These are phyloP conservation scores for Macrophomina pseudophaseolina DNA, from an alignment of 2,329 filamentous ascomycete genomes.

Conservation along the genomic window DNA sequence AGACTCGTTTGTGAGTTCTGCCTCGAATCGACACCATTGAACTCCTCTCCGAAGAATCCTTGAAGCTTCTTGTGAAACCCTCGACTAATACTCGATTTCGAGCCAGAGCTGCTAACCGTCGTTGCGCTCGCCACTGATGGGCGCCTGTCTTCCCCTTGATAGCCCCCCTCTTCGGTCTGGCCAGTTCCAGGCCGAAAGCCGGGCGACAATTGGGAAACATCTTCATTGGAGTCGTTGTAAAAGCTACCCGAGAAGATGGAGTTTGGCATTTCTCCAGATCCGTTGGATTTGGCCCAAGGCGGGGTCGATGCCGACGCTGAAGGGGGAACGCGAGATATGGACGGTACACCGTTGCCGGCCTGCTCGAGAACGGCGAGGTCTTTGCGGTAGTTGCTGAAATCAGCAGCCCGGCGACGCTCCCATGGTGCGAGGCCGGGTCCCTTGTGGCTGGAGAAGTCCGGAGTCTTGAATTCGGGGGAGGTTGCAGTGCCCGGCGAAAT, in stretches of 20 bases:
- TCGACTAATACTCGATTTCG: slow-evolving; percentile 72
- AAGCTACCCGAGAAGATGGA: slow-evolving; percentile 60
- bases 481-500: slow-evolving; percentile 45
- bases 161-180: slow-evolving; percentile 53
- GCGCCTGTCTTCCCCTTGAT: slow-evolving; percentile 70
- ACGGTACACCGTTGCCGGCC: slow-evolving; percentile 61
- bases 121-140: slow-evolving; percentile 89
- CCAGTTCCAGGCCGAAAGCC: slow-evolving; percentile 66
- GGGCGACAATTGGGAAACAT: slow-evolving; percentile 71
- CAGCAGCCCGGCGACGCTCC: slow-evolving; percentile 61
- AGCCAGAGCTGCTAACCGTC: slow-evolving; percentile 84
- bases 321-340: slow-evolving; percentile 63
- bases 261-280: slow-evolving; percentile 46
- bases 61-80: slow-evolving; percentile 80
- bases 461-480: slow-evolving; percentile 43
- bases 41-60: slow-evolving; percentile 92
- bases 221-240: slow-evolving; percentile 77
- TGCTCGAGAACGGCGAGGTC: slow-evolving; percentile 72
- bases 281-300: slow-evolving; percentile 55
- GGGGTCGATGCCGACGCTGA: slow-evolving; percentile 60
- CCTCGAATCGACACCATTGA: slow-evolving; percentile 65
- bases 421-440: slow-evolving; percentile 51
- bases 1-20: slow-evolving; percentile 76
- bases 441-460: slow-evolving; percentile 40
- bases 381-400: slow-evolving; percentile 73